Percentiles rank a stretch among this genome's conserved stretches.
Evolutionary conservation across 148 eudicot species (phyloP).

Genomic region (Vaccinium corymbosum): DNA sequence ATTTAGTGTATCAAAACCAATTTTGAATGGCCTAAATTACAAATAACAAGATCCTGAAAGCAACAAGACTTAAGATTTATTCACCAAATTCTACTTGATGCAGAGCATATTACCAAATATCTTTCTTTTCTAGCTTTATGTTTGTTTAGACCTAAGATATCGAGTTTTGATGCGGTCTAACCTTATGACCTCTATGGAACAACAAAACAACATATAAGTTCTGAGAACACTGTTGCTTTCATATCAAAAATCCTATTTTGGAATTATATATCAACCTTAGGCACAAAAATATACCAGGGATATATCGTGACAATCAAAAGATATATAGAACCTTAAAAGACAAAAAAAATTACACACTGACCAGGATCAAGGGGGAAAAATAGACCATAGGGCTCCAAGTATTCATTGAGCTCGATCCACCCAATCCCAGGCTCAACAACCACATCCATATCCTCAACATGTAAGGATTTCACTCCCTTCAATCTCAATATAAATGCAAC

Average conservation of each 20-base stretch:
- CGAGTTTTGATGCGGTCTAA: neutral
- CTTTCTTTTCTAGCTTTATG: neutral
- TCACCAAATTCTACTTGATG: neutral
- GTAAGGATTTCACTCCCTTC: constrained; percentile 74
- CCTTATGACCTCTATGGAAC: neutral
- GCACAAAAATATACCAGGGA: neutral
- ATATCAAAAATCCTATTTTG: neutral
- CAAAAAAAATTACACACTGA: constrained; percentile 25
- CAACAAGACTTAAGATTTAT: neutral
- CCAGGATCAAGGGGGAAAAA: constrained; percentile 99
- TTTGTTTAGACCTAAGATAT: neutral
- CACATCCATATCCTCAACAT: constrained; percentile 95
- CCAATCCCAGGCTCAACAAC: constrained; percentile 99
- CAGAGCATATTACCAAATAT: neutral
- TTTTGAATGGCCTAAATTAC: neutral
- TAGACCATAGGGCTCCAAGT: constrained; percentile 89
- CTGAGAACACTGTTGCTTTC: neutral
- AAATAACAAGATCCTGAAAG: neutral
- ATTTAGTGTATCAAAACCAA: neutral
- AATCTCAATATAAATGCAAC: constrained; percentile 13
- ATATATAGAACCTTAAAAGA: neutral
- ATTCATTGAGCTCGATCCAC: constrained; percentile 98
- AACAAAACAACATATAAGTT: neutral
- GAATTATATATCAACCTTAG: neutral
- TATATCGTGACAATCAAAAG: neutral